Base-by-base conservation (phyloP, 2,329 filamentous ascomycete genomes). In the Fusarium drepaniforme region DNA sequence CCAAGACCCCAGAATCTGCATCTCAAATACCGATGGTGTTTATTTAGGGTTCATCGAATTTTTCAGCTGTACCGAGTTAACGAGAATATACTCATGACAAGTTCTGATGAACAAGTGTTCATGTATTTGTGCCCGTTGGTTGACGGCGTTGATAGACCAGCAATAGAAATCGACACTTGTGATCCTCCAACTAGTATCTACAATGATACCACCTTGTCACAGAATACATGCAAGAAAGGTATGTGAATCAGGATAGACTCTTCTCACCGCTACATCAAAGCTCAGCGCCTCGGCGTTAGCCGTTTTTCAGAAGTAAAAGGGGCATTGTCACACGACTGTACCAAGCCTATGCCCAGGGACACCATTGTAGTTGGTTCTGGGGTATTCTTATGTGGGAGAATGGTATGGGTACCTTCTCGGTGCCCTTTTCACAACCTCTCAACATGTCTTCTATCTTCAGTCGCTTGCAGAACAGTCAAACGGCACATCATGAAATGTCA, bases 1-100 rank as follows among this genome's bases (percentile, higher is more conserved):
- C 46, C 21, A 28, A 25, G 23, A 25, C 59, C 51, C 38, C 18
- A 56, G 61, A 59, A 73, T 58, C 72, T 75, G 66, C 72, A 75
- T 72, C 23, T 35, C 35, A 53, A 73, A 73, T 67, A 12, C 72
- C 72, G 60, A 73, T 44, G 62, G 61, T 51, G 66, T 63, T 38
- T 30, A 60, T 25, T 44, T 74, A 66, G 44, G 60, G 65, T 64
- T 30, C 12, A 13, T 46, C 21, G 21, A 38, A 15, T 37, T 40
- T 18, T 51, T 51, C 5, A 18, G 16, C 46, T 28, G 25, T n/a
- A 3, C 25, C 25, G 25, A 30, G 16, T 28, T 53, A 23, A 25
- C 18, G 23, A 16, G 53, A 53, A n/a, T n/a, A 16, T n/a, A 13
- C 25, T n/a, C 16, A 53, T 53, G 46, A 9, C 6, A 53, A 7